These are phyloP conservation scores for Fusarium sp. DNA, from an alignment of 2,329 filamentous ascomycete species.

Conservation along the genomic window DNA sequence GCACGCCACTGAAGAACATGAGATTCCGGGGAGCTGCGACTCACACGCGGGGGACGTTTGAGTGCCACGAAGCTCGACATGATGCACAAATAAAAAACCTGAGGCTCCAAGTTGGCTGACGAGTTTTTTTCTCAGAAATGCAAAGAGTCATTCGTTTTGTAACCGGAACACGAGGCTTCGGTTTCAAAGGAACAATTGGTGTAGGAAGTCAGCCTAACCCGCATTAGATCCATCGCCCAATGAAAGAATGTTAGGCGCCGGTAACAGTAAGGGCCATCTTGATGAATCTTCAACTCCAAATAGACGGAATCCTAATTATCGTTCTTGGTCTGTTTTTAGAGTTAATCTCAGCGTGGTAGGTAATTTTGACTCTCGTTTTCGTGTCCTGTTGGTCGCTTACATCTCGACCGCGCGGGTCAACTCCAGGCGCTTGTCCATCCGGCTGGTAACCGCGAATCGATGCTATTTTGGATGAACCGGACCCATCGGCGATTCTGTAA, in stretches of 20 bases:
- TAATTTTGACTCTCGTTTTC: constrained; percentile 3
- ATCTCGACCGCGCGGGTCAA: background rate
- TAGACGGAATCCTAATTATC: too few relatives aligned
- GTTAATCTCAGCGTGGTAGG: background rate
- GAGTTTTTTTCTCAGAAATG: background rate
- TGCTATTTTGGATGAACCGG: constrained; percentile 32
- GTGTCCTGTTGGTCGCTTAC: constrained; percentile 20
- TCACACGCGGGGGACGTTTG: background rate
- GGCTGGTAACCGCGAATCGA: constrained; percentile 28
- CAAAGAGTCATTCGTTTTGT: background rate
- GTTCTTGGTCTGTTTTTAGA: background rate
- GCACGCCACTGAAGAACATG: background rate
- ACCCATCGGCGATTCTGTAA: too few relatives aligned
- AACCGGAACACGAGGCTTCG: background rate
- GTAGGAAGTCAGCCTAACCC: background rate
- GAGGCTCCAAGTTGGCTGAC: background rate
- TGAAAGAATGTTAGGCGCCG: background rate
- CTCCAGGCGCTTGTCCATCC: constrained; percentile 4
- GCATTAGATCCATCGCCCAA: background rate
- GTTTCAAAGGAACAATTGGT: background rate
- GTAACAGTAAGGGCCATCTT: background rate
- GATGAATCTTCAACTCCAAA: too few relatives aligned
- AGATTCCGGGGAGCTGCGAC: background rate
- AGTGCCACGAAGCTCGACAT: background rate
- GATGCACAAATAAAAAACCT: background rate